Evolutionary conservation across 139 green algal genomes (phyloP), one percentile per base, ranked within the genome.

Genomic region (Helicosporidium sp.): DNA sequence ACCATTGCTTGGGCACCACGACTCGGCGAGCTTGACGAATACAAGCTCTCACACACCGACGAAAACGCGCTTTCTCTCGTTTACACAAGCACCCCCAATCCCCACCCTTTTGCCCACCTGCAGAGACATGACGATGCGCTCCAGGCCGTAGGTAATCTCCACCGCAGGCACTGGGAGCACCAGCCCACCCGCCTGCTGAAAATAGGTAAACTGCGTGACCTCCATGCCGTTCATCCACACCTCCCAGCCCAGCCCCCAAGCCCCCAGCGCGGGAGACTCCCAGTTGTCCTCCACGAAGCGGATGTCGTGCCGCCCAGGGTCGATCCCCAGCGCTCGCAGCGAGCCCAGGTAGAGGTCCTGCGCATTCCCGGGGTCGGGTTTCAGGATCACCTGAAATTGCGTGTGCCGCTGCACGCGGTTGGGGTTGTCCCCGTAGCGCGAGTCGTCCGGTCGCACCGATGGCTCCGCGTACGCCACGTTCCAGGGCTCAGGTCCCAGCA

Each of bases 261-360:
- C 86, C 6, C 87, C 87, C 48, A 97, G 72, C 52, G 88, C 89
- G 2, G 90, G 90, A 39, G 55, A 79, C 74, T 96, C 89, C 89
- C 89, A 98, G 65, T 99, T 96, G 73, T 99, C 90, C 66, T 99
- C 89, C 29, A 99, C 90, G 61, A 99, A 99, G n/a, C 76, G 66
- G 13, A 37, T 55, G 64, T 93, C 83, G 57, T 93, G 81, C 22
- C 51, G 54, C 8, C n/a, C 22, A 0, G 73, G 82, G 57, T 94
- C 72, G 35, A 94, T 88, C 37, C 88, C 88, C 43, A 94, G 68
- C 7, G 82, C 82, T 54, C 79, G 70, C 26, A 97, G 62, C 29
- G 59, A 82, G 42, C 77, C 77, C 43, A 98, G 62, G 67, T 93
- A 96, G 23, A 98, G 80, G 68, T 98, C 85, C 61, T 95, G 87